Evolutionary conservation across 345 rosid species (phyloP).

Genomic region (Hypericum perforatum): DNA sequence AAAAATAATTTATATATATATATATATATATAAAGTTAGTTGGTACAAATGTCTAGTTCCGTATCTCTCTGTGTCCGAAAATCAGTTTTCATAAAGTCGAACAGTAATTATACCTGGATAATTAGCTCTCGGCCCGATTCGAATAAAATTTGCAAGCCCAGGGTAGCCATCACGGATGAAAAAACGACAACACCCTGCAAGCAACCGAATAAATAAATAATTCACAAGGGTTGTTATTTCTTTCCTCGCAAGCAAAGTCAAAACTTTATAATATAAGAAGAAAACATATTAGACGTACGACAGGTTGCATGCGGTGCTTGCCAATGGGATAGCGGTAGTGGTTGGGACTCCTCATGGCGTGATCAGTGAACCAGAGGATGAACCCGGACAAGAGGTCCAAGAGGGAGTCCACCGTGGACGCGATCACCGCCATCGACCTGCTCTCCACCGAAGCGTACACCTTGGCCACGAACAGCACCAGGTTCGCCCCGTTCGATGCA

Average conservation of each 20-base stretch:
- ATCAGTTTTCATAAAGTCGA: not conserved
- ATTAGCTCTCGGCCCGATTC: constrained; percentile 45
- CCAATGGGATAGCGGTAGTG: constrained; percentile 36
- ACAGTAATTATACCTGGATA: constrained; percentile 17
- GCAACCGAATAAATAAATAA: not conserved
- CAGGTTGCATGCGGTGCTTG: constrained; percentile 45
- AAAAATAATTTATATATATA: not conserved
- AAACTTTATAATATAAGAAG: not conserved
- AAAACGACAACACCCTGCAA: constrained; percentile 46
- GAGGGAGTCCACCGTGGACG: not conserved
- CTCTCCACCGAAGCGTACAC: constrained; percentile 22
- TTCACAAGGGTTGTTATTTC: too few species aligned
- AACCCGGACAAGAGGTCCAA: too few species aligned
- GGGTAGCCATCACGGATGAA: constrained; percentile 49
- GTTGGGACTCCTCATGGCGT: constrained; percentile 32
- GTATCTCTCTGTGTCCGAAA: too few species aligned
- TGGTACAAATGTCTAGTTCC: too few species aligned
- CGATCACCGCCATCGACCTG: constrained; percentile 33
- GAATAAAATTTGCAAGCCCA: constrained; percentile 43
- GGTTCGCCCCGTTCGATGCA: constrained; percentile 34
- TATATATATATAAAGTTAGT: too few species aligned
- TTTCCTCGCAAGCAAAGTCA: too few species aligned
- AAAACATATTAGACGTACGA: constrained; percentile 6
- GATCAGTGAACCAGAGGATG: constrained; percentile 21
- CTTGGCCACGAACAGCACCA: constrained; percentile 37